Percentiles rank a stretch among this genome's conserved stretches.
Conservation (phyloP, 1,284 basidiomycete genomes). For the Baeospora myosura region DNA sequence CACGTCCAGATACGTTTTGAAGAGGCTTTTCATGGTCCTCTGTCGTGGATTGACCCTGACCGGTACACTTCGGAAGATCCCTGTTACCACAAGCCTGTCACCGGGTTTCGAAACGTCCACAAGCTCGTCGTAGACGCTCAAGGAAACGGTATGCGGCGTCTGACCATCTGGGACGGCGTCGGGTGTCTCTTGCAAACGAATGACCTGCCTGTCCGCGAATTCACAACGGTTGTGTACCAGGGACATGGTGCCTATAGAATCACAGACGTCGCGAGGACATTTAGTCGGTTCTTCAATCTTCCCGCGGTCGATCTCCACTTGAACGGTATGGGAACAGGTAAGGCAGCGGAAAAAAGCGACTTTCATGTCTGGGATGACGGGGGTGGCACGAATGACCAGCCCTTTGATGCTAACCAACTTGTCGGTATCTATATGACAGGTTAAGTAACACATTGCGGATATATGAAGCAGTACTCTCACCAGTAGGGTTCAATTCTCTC, state of each 20-base stretch:
- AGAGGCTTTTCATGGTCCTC: slow-evolving; percentile 88
- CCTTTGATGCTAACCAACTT: slow-evolving; percentile 95
- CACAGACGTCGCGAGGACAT: slow-evolving; percentile 91
- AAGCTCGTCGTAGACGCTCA: slow-evolving; percentile 95
- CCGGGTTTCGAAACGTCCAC: slow-evolving; percentile 94
- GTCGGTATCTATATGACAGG: slow-evolving; percentile 72
- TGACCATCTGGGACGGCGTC: slow-evolving; percentile 97
- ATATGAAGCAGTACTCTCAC: slow-evolving; percentile 28
- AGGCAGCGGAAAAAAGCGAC: slow-evolving; percentile 96
- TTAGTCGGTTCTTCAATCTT: slow-evolving; percentile 89
- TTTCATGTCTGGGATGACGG: slow-evolving; percentile 99
- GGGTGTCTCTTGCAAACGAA: slow-evolving; percentile 94
- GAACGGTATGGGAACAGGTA: slow-evolving; percentile 91
- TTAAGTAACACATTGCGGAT: slow-evolving; percentile 7
- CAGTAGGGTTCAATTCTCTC: slow-evolving; percentile 85
- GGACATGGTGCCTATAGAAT: slow-evolving; percentile 81
- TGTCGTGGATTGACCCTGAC: slow-evolving; percentile 91
- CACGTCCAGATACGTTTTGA: slow-evolving; percentile 96
- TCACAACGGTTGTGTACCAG: slow-evolving; percentile 96
- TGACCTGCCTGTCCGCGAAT: slow-evolving; percentile 92
- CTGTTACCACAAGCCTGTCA: slow-evolving; percentile 86
- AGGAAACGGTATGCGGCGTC: slow-evolving; percentile 93
- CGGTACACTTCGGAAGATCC: slow-evolving; percentile 91
- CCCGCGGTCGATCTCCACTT: slow-evolving; percentile 93
- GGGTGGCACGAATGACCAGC: slow-evolving; percentile 93